Base-by-base conservation (phyloP, 345 rosid genomes). In the Salix caprea region DNA sequence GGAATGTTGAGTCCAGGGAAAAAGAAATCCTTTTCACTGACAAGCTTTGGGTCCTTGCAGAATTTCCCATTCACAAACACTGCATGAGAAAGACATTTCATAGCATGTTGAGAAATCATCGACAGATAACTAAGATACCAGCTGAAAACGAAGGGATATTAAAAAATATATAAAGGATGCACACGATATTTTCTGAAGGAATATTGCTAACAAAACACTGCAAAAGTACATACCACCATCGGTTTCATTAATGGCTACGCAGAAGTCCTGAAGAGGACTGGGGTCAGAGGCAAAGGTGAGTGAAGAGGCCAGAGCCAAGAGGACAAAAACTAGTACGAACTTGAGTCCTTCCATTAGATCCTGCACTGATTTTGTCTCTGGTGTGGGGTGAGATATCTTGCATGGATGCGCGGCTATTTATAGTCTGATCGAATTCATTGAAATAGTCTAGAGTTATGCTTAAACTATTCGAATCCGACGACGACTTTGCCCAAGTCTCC, bases 231-330 rank as follows among this genome's bases (percentile, higher is more conserved):
- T 42, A 58, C 73, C 50, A 40, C 72, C 73, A 69, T 58, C n/a
- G 19, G 67, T 9, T 23, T 28, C 24, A 1, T 68, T 42, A 4
- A 69, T 28, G 58, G 78, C 73, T 5, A 67, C 72, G 39, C 78
- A 75, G 48, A 75, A 75, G 67, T 67, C 78, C 65, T 54, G 78
- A 67, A 75, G 73, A 39, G 78, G 73, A 40, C 73, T 24, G 28
- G 73, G 73, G 28, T 69, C 67, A 69, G 26, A 37, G 42, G 78
- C 73, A 56, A 2, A 7, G 73, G 58, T 19, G 6, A 19, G n/a
- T 5, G 69, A 62, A 37, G 13, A 65, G 7, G 56, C 26, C 48
- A 74, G 2, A 48, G 71, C 66, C 2, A 74, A 2, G 37, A 66
- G 23, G 18, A 36, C 50, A 69, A 2, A 56, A 11, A 19, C 78